Conservation (phyloP, 2,329 filamentous ascomycete species). For the Pestalotiopsis sp. region DNA sequence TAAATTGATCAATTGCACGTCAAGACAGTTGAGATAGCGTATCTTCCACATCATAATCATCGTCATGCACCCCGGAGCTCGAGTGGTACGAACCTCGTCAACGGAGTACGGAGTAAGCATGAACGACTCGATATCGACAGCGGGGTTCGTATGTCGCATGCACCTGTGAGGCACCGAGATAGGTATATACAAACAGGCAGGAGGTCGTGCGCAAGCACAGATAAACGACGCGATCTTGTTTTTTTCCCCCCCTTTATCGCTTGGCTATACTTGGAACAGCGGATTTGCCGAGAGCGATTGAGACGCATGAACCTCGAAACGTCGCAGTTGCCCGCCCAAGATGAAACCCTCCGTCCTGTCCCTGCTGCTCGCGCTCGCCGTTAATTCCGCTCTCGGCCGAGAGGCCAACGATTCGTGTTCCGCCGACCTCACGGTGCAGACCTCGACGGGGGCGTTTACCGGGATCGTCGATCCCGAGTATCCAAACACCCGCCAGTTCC, state of each 20-base stretch:
- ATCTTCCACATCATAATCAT: too few relatives aligned
- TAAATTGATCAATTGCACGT: too few relatives aligned
- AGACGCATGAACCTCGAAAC: neutral
- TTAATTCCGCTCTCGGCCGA: conserved; percentile 7
- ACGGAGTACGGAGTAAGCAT: too few relatives aligned
- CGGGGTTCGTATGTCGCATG: neutral
- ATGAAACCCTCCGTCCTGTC: conserved; percentile 15
- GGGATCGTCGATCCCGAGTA: conserved; percentile 33
- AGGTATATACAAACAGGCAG: neutral
- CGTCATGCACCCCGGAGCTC: too few relatives aligned
- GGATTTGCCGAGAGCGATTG: too few relatives aligned
- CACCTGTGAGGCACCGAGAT: neutral
- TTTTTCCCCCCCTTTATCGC: too few relatives aligned
- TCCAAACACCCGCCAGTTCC: conserved; percentile 38
- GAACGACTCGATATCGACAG: neutral
- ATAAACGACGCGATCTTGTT: neutral
- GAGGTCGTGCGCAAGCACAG: conserved; percentile 1
- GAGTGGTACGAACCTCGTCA: too few relatives aligned
- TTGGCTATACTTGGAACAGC: neutral
- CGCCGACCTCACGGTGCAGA: conserved; percentile 28
- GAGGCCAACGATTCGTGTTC: conserved; percentile 6
- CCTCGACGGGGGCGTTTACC: conserved; percentile 35
- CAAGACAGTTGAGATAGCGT: too few relatives aligned
- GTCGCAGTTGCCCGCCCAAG: neutral
- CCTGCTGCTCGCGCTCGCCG: conserved; percentile 6